Evolutionary conservation across 345 rosid genomes (phyloP).

Genomic region (Moricandia moricandioides): DNA sequence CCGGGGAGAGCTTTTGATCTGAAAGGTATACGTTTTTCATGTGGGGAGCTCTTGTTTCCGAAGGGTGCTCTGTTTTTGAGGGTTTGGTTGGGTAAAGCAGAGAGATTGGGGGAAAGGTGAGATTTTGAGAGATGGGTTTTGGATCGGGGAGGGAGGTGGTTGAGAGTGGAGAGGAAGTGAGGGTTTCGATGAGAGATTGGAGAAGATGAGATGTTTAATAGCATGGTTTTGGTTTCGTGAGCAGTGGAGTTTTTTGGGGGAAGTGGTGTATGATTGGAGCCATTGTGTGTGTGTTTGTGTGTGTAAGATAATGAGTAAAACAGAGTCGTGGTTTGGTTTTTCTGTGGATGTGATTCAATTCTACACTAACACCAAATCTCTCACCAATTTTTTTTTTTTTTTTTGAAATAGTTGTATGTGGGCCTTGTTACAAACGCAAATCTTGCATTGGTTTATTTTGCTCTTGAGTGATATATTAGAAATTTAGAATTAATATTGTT

Average conservation of each 20-base stretch:
- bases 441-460: no score
- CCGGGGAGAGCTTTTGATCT: slow-evolving; percentile 58
- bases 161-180: slow-evolving; percentile 41
- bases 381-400: background rate
- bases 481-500: background rate
- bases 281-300: background rate
- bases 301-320: slow-evolving; percentile 6
- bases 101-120: slow-evolving; percentile 31
- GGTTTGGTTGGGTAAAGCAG: slow-evolving; percentile 37
- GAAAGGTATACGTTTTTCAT: slow-evolving; percentile 42
- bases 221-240: slow-evolving; percentile 65
- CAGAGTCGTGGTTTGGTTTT: slow-evolving; percentile 26
- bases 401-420: background rate
- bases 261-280: slow-evolving; percentile 33
- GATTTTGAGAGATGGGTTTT: slow-evolving; percentile 55
- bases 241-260: slow-evolving; percentile 24
- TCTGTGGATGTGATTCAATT: slow-evolving; percentile 49
- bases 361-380: slow-evolving; percentile 10
- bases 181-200: slow-evolving; percentile 47
- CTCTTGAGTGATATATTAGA: background rate
- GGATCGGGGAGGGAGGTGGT: slow-evolving; percentile 43
- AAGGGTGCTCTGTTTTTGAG: slow-evolving; percentile 43
- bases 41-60: slow-evolving; percentile 34
- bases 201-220: slow-evolving; percentile 54
- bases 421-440: slow-evolving; percentile 10